Evolutionary conservation across 352 stramenopile genomes (phyloP).

Genomic region (Phytophthora sojae): DNA sequence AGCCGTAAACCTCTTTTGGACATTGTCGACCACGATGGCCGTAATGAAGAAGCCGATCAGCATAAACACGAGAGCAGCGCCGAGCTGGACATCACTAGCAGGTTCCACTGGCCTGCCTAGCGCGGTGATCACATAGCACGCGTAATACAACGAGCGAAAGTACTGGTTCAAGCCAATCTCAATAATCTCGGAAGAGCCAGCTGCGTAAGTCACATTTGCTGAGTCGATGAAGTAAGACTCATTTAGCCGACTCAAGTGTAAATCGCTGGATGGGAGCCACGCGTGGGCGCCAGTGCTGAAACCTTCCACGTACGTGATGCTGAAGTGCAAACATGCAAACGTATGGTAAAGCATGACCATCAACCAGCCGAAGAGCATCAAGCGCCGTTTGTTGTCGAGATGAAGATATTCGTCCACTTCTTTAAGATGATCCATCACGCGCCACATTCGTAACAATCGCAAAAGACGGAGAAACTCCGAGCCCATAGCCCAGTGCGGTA

Average conservation of each 20-base stretch:
- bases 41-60: constrained; percentile 81
- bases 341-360: constrained; percentile 69
- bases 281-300: constrained; percentile 49
- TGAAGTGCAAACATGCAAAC: constrained; percentile 69
- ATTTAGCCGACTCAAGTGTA: constrained; percentile 51
- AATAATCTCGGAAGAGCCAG: constrained; percentile 28
- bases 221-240: constrained; percentile 39
- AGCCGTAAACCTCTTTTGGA: constrained; percentile 80
- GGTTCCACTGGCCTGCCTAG: constrained; percentile 62
- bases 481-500: constrained; percentile 52
- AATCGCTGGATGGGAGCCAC: constrained; percentile 63
- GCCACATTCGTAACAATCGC: constrained; percentile 49
- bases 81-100: constrained; percentile 57
- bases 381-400: constrained; percentile 53
- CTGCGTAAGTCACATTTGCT: constrained; percentile 27
- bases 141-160: constrained; percentile 72
- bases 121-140: constrained; percentile 62
- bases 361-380: constrained; percentile 58
- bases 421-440: constrained; percentile 44
- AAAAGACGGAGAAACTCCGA: constrained; percentile 35
- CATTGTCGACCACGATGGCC: constrained; percentile 75
- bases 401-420: constrained; percentile 59
- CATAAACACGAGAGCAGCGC: constrained; percentile 67
- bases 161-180: constrained; percentile 55
- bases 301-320: constrained; percentile 63